These are phyloP conservation scores for Fistulinella cinereoalba DNA, from an alignment of 1,284 basidiomycete species.

Conservation along the genomic window DNA sequence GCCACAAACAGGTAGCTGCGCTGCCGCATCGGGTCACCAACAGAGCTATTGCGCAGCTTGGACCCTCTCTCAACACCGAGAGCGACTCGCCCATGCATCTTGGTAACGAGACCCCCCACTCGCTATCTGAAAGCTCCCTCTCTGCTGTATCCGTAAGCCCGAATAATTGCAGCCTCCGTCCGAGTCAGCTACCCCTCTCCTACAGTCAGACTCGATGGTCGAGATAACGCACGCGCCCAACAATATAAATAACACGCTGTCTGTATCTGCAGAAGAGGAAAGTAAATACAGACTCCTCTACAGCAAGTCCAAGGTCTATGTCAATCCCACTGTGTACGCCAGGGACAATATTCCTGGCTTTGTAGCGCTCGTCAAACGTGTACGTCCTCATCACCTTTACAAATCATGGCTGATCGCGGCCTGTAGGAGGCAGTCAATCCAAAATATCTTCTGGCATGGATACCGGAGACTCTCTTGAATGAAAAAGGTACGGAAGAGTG, in stretches of 20 bases:
- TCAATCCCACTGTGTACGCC: conserved; percentile 89
- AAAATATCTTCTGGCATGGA: conserved; percentile 78
- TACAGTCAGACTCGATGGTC: conserved; percentile 69
- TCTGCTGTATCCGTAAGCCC: conserved; percentile 44
- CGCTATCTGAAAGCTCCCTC: conserved; percentile 38
- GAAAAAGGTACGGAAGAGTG: conserved; percentile 76
- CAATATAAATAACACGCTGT: conserved; percentile 26
- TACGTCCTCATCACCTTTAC: conserved; percentile 34
- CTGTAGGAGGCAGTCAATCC: conserved; percentile 68
- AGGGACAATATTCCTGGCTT: conserved; percentile 94
- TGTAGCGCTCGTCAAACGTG: conserved; percentile 81
- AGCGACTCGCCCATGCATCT: conserved; percentile 17
- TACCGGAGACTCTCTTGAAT: conserved; percentile 75
- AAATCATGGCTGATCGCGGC: conserved; percentile 12
- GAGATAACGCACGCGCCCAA: conserved; percentile 57
- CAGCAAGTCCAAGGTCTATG: conserved; percentile 89
- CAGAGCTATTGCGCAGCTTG: conserved; percentile 11
- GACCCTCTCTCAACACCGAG: not conserved
- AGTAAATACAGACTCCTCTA: conserved; percentile 75
- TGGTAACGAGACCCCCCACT: conserved; percentile 30
- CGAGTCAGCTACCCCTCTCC: conserved; percentile 8
- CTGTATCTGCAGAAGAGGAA: conserved; percentile 44
- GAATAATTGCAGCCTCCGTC: not conserved
- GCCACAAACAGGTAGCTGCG: conserved; percentile 26
- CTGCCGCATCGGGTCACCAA: conserved; percentile 2